phyloP scores from a whole-genome alignment of 768 basidiomycete genomes.

The Leucosporidium creatinivorum region DNA sequence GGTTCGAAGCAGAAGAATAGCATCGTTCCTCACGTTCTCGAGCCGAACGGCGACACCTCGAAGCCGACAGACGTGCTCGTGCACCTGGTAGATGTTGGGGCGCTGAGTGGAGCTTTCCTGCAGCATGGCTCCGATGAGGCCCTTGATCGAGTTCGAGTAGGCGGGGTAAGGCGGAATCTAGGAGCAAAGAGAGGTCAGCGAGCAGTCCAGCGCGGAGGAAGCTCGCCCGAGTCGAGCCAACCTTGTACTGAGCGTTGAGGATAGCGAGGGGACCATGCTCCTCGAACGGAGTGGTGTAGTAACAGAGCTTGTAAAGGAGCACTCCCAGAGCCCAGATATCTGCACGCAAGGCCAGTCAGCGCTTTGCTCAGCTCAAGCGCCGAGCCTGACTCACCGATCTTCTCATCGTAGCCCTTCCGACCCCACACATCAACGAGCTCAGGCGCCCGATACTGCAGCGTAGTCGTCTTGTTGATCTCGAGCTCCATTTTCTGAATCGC shows the following conservation, averaged over 20 bases:
- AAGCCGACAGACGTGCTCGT: conserved; percentile 71
- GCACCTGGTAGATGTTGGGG: conserved; percentile 79
- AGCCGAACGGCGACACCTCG: conserved; percentile 55
- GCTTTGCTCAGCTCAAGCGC: neutral
- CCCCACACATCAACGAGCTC: conserved; percentile 93
- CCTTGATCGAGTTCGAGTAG: conserved; percentile 37
- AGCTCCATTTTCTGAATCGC: conserved; percentile 82
- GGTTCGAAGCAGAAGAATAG: neutral
- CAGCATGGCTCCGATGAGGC: conserved; percentile 66
- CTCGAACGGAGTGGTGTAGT: conserved; percentile 98
- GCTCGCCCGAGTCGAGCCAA: conserved; percentile 54
- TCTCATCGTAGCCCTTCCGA: conserved; percentile 77
- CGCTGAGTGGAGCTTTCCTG: conserved; percentile 80
- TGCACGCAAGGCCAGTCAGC: conserved; percentile 8
- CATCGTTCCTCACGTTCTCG: conserved; percentile 21
- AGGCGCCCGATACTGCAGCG: conserved; percentile 94
- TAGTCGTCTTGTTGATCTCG: conserved; percentile 91
- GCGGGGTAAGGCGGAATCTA: conserved; percentile 28
- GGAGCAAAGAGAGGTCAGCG: neutral
- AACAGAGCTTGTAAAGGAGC: conserved; percentile 93
- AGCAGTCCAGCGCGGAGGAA: conserved; percentile 70
- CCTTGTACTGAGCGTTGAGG: conserved; percentile 85
- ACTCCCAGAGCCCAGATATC: conserved; percentile 98
- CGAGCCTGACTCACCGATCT: conserved; percentile 48
- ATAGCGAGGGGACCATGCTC: conserved; percentile 95